Evolutionary conservation across 1,284 basidiomycete genomes (phyloP).

Genomic region (Ustilago nuda): DNA sequence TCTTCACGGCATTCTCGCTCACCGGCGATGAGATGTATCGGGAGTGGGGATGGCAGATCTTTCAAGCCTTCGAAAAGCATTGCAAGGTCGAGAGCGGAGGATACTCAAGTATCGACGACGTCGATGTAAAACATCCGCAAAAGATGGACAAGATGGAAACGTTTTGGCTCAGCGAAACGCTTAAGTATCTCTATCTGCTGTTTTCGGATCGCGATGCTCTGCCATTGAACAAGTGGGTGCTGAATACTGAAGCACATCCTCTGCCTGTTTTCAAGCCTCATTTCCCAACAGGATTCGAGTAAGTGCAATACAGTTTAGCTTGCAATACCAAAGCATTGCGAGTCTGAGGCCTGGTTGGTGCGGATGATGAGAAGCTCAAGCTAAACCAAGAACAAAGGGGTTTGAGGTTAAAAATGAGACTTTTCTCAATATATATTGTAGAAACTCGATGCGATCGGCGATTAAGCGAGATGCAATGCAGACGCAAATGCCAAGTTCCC

Average conservation of each 20-base stretch:
- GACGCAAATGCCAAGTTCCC: constrained; percentile 8
- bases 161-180: constrained; percentile 79
- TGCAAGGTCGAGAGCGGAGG: constrained; percentile 81
- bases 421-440: too few relatives aligned
- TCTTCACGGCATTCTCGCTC: constrained; percentile 85
- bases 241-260: constrained; percentile 77
- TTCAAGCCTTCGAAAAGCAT: constrained; percentile 86
- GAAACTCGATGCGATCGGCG: too few relatives aligned
- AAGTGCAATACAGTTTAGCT: not conserved
- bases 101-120: constrained; percentile 86
- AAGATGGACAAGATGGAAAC: constrained; percentile 94
- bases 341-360: too few relatives aligned
- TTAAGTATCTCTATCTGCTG: constrained; percentile 92
- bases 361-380: too few relatives aligned
- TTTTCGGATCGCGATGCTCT: constrained; percentile 80
- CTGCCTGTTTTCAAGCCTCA: constrained; percentile 62
- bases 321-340: not conserved
- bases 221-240: constrained; percentile 80
- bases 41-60: constrained; percentile 88
- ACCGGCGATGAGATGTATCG: constrained; percentile 87
- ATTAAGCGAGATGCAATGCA: not conserved
- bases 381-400: too few relatives aligned
- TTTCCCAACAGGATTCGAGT: constrained; percentile 51
- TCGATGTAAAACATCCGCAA: constrained; percentile 73
- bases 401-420: too few relatives aligned